phyloP scores from a whole-genome alignment of 2,329 filamentous ascomycete species.

The Emergomyces orientalis region DNA sequence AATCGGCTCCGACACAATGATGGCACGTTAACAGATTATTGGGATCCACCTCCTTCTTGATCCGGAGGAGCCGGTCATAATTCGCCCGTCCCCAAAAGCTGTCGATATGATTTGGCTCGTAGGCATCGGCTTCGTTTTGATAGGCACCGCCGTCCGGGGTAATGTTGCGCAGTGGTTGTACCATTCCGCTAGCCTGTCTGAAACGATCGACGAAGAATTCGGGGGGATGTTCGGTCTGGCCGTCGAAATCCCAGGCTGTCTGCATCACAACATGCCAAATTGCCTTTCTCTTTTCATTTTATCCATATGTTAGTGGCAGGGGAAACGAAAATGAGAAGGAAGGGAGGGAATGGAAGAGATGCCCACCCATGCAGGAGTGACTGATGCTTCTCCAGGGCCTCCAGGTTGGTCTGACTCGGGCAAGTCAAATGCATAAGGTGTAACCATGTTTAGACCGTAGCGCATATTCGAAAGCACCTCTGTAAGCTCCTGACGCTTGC shows the following conservation, averaged over 20 bases:
- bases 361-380: slow-evolving; percentile 17
- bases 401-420: slow-evolving; percentile 10
- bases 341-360: neutral
- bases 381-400: slow-evolving; percentile 16
- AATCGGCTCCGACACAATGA: slow-evolving; percentile 45
- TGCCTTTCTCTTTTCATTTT: slow-evolving; percentile 10
- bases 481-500: slow-evolving; percentile 5
- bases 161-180: slow-evolving; percentile 16
- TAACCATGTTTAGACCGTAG: slow-evolving; percentile 12
- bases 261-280: slow-evolving; percentile 17
- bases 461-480: slow-evolving; percentile 4
- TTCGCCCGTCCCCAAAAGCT: slow-evolving; percentile 34
- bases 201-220: slow-evolving; percentile 12
- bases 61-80: slow-evolving; percentile 26
- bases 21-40: slow-evolving; percentile 38
- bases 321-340: neutral
- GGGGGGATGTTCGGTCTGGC: slow-evolving; percentile 10
- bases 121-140: slow-evolving; percentile 30
- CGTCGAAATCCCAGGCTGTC: slow-evolving; percentile 4
- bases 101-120: slow-evolving; percentile 32
- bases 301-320: neutral
- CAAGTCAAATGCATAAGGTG: slow-evolving; percentile 11
- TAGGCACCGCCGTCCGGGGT: slow-evolving; percentile 25
- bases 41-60: slow-evolving; percentile 38
- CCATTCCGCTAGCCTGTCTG: slow-evolving; percentile 11